Conservation (phyloP, 2,329 filamentous ascomycete genomes). For the Xylaria arbuscula region DNA sequence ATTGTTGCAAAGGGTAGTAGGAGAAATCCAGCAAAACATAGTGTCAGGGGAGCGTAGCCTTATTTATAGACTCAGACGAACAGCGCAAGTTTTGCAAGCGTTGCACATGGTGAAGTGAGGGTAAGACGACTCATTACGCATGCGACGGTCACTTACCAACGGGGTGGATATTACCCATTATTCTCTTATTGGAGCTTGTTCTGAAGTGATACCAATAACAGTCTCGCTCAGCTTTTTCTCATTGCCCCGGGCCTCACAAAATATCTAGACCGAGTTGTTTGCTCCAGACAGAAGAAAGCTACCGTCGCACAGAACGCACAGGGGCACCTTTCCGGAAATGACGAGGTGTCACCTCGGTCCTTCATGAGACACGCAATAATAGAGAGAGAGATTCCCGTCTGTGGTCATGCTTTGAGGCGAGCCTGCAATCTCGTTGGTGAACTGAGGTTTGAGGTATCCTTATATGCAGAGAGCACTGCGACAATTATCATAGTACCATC, state of each 20-base stretch:
- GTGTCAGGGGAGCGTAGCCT: neutral
- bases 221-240: slow-evolving; percentile 30
- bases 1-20: neutral
- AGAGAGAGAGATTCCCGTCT: neutral
- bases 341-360: slow-evolving; percentile 44
- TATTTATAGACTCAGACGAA: slow-evolving; percentile 22
- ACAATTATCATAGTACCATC: neutral
- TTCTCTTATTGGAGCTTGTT: neutral
- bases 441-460: neutral
- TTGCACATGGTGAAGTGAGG: slow-evolving; percentile 11
- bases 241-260: slow-evolving; percentile 18
- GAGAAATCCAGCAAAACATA: neutral
- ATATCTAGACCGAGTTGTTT: slow-evolving; percentile 35
- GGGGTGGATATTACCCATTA: slow-evolving; percentile 9
- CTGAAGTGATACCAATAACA: slow-evolving; percentile 36
- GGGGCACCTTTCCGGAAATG: slow-evolving; percentile 39
- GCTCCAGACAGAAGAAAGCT: slow-evolving; percentile 39
- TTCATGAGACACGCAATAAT: slow-evolving; percentile 40
- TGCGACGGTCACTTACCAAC: slow-evolving; percentile 7
- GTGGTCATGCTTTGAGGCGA: neutral
- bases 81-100: neutral
- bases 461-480: neutral
- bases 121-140: slow-evolving; percentile 18
- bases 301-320: slow-evolving; percentile 39
- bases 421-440: neutral